Percentiles rank a stretch among this genome's conserved stretches.
Conservation (phyloP, 352 stramenopile species). For the Thalassiosira livingstoniorum region DNA sequence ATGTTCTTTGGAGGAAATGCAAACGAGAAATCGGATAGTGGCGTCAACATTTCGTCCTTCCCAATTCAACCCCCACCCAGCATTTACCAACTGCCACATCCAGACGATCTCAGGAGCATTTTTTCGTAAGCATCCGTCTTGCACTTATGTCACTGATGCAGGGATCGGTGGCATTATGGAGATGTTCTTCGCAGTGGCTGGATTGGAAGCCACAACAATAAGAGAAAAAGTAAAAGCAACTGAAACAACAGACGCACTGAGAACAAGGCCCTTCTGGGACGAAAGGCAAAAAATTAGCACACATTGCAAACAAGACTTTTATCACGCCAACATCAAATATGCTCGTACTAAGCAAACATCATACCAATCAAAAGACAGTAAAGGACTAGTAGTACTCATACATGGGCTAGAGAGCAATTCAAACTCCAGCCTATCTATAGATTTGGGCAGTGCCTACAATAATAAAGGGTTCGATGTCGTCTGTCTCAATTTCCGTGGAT, state of each 20-base stretch:
- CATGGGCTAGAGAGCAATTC: slow-evolving; percentile 80
- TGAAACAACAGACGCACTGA: background rate
- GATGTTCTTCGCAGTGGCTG: background rate
- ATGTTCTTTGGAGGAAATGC: no score
- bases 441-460: slow-evolving; percentile 71
- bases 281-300: slow-evolving; percentile 15
- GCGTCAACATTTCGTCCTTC: background rate
- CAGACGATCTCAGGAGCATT: background rate
- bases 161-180: background rate
- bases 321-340: slow-evolving; percentile 65
- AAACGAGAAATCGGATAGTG: background rate
- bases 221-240: no score
- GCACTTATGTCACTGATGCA: background rate
- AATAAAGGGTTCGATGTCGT: slow-evolving; percentile 75
- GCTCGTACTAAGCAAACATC: slow-evolving; percentile 4
- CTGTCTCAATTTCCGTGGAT: slow-evolving; percentile 87
- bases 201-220: no score
- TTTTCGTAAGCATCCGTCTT: background rate
- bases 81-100: background rate
- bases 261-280: slow-evolving; percentile 1
- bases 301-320: slow-evolving; percentile 63
- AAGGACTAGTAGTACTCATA: slow-evolving; percentile 62
- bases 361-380: slow-evolving; percentile 2
- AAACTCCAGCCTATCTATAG: slow-evolving; percentile 60
- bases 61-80: background rate